Base-by-base conservation (phyloP, 371 early-diverging fungal species). In the Zopfochytrium polystomum region DNA sequence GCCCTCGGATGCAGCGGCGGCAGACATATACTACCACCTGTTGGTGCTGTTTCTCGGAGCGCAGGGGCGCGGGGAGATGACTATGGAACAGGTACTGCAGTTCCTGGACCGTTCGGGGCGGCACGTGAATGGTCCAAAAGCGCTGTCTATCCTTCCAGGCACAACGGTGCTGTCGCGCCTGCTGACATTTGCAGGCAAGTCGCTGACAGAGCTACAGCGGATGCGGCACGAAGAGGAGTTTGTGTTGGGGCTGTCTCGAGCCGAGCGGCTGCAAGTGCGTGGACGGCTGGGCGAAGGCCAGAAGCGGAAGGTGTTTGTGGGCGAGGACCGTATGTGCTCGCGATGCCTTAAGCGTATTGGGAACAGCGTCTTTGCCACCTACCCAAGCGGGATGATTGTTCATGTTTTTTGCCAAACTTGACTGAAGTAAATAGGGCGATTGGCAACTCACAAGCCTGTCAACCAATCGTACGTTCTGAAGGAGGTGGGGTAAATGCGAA, bases 341-440 rank as follows among this genome's bases (percentile, higher is more conserved):
- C 25, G 64, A 61, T 91, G 91, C 61, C 81, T 87, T 65, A 88
- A 88, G 60, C 80, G 89, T 30, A 87, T 91, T 48, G 90, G 86
- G 15, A 88, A 85, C 52, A 86, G 85, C 57, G 90, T 88, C 1
- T 88, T 91, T 79, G 87, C 88, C 0, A 81, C 81, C 4, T 89
- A 86, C 63, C 87, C 88, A 0, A 83, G 86, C 62, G 86, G 86
- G 20, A 79, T 81, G 0, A 84, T 89, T 6, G 86, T 87, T 4
- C 91, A 91, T 74, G 87, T 87, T 51, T 86, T 84, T 42, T 91
- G 91, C 68, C n/a, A n/a, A n/a, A n/a, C n/a, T n/a, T n/a, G n/a
- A n/a, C n/a, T n/a, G n/a, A n/a, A n/a, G n/a, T n/a, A n/a, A n/a
- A n/a, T n/a, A n/a, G n/a, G n/a, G n/a, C n/a, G n/a, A n/a, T n/a